Evolutionary conservation across 495 filamentous ascomycete species (phyloP), one percentile per base, ranked within the genome.

Genomic region (Aspergillus cristatus): DNA sequence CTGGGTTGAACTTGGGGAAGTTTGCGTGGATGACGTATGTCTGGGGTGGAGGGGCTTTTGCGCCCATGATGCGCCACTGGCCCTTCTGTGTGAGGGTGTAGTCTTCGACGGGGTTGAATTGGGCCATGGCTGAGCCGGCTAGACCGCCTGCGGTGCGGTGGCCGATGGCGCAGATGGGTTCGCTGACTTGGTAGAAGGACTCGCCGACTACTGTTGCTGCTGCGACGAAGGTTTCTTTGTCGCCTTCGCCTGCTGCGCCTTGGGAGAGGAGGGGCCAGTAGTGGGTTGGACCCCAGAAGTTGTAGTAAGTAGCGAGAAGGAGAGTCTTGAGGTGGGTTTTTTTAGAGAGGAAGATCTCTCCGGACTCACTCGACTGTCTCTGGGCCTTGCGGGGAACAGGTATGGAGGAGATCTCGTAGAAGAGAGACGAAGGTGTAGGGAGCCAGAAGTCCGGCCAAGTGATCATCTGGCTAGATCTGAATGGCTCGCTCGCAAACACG

Each of bases 161-260:
- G 55, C 85, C 89, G 40, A 87, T 82, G 15, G 84, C 82, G 29
- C 74, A 79, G 32, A 90, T 75, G 10, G 83, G 76, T 56, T 93
- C 91, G 50, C 88, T 81, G 57, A 76, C 67, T 35, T 63, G 58
- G 40, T 66, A 72, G 45, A 64, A 74, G 7, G 67, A 53, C 18
- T 58, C 53, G 6, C 54, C 49, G 8, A 70, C 44, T 10, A 63
- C 64, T 1, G 62, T 34, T 1, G 72, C 72, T 1, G 71, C 72
- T 1, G 66, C 43, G 5, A 70, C 45, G 43, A 78, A 76, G 2
- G 68, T 78, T 41, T 78, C 75, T 50, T 77, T 78, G 47, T 78
- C 75, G 18, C 74, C 73, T 46, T 74, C 61, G 6, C 74, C 75
- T 1, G 64, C 54, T 17, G 58, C 67, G 33, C 72, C 70, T 50